Percentiles rank a stretch among this genome's conserved stretches.
These are phyloP conservation scores for Wakefieldia striispora DNA, from an alignment of 768 basidiomycete genomes.

Conservation along the genomic window DNA sequence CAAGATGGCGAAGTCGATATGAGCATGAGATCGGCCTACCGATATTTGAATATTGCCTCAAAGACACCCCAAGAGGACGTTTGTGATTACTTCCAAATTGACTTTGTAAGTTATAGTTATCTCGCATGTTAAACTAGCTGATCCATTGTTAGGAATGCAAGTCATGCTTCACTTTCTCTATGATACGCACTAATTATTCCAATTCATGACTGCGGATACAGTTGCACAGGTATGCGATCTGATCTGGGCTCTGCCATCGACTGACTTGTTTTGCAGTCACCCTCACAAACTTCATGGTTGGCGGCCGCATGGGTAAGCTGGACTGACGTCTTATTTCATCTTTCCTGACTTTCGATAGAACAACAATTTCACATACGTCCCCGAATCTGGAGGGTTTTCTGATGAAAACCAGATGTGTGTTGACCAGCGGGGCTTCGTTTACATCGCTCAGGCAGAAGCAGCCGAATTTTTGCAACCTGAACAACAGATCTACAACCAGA, in stretches of 20 bases:
- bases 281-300: conserved; percentile 61
- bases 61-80: conserved; percentile 45
- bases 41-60: conserved; percentile 47
- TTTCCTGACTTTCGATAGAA: conserved; percentile 35
- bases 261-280: conserved; percentile 46
- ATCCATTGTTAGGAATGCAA: conserved; percentile 27
- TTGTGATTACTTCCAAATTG: conserved; percentile 56
- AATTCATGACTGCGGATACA: not conserved
- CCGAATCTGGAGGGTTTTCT: conserved; percentile 57
- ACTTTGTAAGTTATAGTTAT: conserved; percentile 26
- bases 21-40: conserved; percentile 53
- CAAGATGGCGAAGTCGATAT: conserved; percentile 43
- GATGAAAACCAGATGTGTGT: conserved; percentile 50
- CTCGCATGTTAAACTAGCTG: not conserved
- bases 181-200: conserved; percentile 1
- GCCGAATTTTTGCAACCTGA: conserved; percentile 45
- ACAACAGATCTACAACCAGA: conserved; percentile 51
- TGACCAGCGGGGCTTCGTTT: conserved; percentile 65
- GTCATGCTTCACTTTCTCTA: conserved; percentile 1
- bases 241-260: not conserved
- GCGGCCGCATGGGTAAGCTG: conserved; percentile 57
- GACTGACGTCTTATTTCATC: not conserved
- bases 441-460: conserved; percentile 56
- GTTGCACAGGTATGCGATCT: conserved; percentile 26
- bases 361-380: conserved; percentile 59